Base-by-base conservation (phyloP, 306 rosid genomes). In the Herpetospermum pedunculosum region DNA sequence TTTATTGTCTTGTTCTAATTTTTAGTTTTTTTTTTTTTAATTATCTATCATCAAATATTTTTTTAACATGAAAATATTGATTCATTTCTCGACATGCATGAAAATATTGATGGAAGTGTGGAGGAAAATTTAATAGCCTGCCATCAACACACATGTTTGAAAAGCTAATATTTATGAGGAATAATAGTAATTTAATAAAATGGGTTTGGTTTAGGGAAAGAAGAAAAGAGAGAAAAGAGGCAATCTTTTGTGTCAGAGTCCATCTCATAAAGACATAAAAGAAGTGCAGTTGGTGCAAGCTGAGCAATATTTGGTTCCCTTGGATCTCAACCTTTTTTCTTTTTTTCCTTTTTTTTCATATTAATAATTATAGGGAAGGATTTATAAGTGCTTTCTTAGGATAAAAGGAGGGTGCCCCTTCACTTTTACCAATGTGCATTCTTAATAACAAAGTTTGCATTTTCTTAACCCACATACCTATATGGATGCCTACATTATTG, bases 161-260 rank as follows among this genome's bases (percentile, higher is more conserved):
- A 59, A 59, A 59, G 63, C 10, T 6, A 12, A 5, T 1, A 12
- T 57, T 26, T 53, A 26, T 26, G 37, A 37, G 10, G 1, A 57
- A 57, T 57, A 57, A 57, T 26, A 54, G 62, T 55, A 58, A 58
- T 28, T 58, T 58, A 58, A 58, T 58, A 58, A 58, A 58, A 28
- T 58, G 38, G 10, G 65, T 58, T 30, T 60, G 68, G 9, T 60
- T 5, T 60, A 8, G 28, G 23, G 59, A 53, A 23, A 21, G 40
- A 8, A 58, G 30, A 53, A 16, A 2, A 60, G 19, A 32, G 68
- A 5, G 5, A 60, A 58, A 16, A 60, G 40, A 60, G 25, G 68
- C 13, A 60, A 15, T 6, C 43, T 18, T 60, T 60, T 60, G 68
- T 18, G 43, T 60, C 68, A 34, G 68, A 32, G 44, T 60, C 43